Evolutionary conservation across 306 rosid genomes (phyloP).

Genomic region (Pachyrhizus erosus): DNA sequence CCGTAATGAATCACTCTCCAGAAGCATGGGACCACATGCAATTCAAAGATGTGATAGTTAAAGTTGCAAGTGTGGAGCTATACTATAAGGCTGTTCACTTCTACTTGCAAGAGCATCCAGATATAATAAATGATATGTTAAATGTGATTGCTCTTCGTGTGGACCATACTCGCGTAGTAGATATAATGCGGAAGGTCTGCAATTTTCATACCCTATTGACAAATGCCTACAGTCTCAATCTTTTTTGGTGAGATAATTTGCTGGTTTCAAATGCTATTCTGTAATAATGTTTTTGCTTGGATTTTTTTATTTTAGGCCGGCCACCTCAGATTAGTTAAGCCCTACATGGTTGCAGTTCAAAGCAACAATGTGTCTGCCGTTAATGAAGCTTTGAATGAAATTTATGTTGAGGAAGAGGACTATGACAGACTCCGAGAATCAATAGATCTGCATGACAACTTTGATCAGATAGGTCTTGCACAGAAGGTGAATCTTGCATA

Average conservation of each 20-base stretch:
- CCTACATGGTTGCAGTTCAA: constrained; percentile 97
- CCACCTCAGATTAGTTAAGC: constrained; percentile 25
- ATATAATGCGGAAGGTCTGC: constrained; percentile 80
- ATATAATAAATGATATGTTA: constrained; percentile 84
- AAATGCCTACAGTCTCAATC: too few species aligned
- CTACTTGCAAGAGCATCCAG: constrained; percentile 49
- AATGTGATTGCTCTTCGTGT: constrained; percentile 95
- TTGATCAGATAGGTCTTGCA: constrained; percentile 95
- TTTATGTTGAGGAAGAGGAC: constrained; percentile 93
- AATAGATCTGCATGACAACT: constrained; percentile 85
- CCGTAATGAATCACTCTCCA: constrained; percentile 32
- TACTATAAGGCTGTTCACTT: constrained; percentile 37
- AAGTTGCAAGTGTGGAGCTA: constrained; percentile 94
- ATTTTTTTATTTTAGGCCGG: too few species aligned
- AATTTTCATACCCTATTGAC: too few species aligned
- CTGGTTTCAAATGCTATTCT: too few species aligned
- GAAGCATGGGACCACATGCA: constrained; percentile 56
- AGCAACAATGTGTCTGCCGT: constrained; percentile 96
- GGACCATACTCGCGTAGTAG: constrained; percentile 95
- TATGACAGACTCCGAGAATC: constrained; percentile 95
- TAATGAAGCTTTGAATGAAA: constrained; percentile 92
- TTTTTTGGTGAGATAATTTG: too few species aligned
- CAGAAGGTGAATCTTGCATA: constrained; percentile 35
- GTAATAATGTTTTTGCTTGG: too few species aligned
- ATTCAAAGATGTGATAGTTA: constrained; percentile 87